Base-by-base conservation (phyloP, 2,329 filamentous ascomycete genomes). In the Didymella arachidicola region DNA sequence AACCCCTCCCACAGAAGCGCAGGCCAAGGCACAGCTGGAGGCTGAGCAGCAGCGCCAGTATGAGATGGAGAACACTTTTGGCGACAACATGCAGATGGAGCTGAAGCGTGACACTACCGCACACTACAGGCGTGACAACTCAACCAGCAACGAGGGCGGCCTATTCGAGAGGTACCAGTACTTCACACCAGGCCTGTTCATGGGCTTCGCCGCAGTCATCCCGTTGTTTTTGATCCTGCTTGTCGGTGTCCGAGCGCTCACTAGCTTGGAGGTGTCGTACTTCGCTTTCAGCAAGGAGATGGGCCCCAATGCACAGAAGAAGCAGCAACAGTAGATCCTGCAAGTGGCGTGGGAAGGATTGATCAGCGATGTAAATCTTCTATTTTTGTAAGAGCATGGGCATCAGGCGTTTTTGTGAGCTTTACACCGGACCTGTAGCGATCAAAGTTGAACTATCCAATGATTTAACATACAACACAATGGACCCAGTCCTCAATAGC, bases 231-330 rank as follows among this genome's bases (percentile, higher is more conserved):
- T 86, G 27, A 93, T 98, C 66, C 81, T 97, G 6, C 89, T 89
- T 65, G 88, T 93, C 56, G 95, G 90, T 14, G 80, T 98, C 54
- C 86, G 79, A 59, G 93, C 91, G 14, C 82, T 98, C 12, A 82
- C 86, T 7, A 94, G 92, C 66, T 83, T 99, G 18, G 84, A 97
- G 76, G 92, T 98, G 29, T 91, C 92, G 1, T 98, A 98, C 77
- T 92, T 91, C 63, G 93, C 95, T 1, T 99, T 98, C 75, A 94
- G 96, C 75, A 97, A 97, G 83, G 94, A 97, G 69, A 96, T 92
- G 83, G 92, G 93, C 0, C 91, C 92, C n/a, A 83, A 87, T 36
- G 90, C 90, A 30, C 91, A 96, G 79, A 96, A 93, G 86, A 96
- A 87, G 75, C 84, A 89, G 78, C 84, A 83, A 29, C 45, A 51